Percentiles rank a stretch among this genome's conserved stretches.
phyloP scores from a whole-genome alignment of 2,329 filamentous ascomycete species.

The Aspergillus proliferans region DNA sequence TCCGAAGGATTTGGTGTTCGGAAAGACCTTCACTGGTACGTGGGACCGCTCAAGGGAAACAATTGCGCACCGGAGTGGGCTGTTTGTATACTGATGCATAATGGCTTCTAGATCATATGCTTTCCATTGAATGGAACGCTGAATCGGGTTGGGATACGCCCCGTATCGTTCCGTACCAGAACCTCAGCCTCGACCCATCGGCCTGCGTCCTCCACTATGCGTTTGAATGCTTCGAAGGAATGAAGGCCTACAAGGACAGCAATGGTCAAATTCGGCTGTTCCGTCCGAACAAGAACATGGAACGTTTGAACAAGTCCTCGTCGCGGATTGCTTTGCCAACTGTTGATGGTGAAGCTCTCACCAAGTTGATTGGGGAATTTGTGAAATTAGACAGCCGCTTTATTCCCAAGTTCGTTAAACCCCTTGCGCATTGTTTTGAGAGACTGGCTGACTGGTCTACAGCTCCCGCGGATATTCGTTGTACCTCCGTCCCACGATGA shows the following conservation, averaged over 20 bases:
- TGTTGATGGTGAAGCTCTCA: conserved; percentile 67
- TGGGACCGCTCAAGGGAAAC: not conserved
- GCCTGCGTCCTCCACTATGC: conserved; percentile 98
- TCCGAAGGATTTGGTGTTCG: conserved; percentile 80
- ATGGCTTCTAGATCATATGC: conserved; percentile 77
- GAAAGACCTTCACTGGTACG: conserved; percentile 78
- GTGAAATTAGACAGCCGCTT: conserved; percentile 78
- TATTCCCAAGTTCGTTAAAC: conserved; percentile 62
- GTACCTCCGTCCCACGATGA: conserved; percentile 93
- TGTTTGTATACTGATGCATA: conserved; percentile 12
- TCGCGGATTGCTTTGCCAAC: conserved; percentile 88
- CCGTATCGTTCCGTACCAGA: conserved; percentile 87
- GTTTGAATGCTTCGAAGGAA: conserved; percentile 96
- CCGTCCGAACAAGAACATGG: conserved; percentile 95
- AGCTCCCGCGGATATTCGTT: conserved; percentile 76
- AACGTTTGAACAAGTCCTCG: conserved; percentile 81
- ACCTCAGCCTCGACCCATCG: conserved; percentile 90
- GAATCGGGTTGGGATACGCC: conserved; percentile 75
- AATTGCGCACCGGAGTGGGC: not conserved
- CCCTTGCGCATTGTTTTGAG: not conserved
- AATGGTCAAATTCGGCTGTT: conserved; percentile 76
- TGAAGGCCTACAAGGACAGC: conserved; percentile 97
- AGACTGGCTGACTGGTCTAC: conserved; percentile 6
- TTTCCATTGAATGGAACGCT: conserved; percentile 87
- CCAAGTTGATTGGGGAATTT: conserved; percentile 74